Evolutionary conservation across 2,329 filamentous ascomycete genomes (phyloP).

Genomic region (Coniochaeta prunicola): DNA sequence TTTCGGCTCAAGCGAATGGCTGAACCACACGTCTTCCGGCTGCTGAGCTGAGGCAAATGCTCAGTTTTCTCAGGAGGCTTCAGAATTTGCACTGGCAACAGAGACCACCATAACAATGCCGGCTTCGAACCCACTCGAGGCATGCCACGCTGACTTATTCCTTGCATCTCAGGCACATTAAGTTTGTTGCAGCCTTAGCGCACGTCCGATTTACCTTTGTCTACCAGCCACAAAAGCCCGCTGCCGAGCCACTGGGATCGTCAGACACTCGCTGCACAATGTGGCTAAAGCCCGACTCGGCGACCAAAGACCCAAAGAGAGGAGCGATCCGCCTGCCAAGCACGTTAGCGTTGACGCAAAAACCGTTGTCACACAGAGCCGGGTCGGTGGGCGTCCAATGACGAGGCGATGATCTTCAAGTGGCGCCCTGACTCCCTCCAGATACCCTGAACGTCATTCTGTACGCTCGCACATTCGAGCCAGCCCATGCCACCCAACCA

Average conservation of each 20-base stretch:
- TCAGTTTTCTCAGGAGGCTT: neutral
- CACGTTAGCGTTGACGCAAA: conserved; percentile 17
- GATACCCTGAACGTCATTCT: conserved; percentile 2
- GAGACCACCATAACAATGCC: neutral
- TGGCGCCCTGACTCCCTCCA: conserved; percentile 8
- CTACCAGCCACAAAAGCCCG: neutral
- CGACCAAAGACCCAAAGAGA: conserved; percentile 15
- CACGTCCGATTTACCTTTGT: neutral
- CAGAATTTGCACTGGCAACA: neutral
- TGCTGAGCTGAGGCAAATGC: neutral
- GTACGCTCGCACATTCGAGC: neutral
- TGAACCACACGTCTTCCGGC: neutral
- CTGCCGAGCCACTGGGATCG: neutral
- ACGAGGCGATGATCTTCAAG: conserved; percentile 11
- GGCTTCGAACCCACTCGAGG: too few relatives aligned
- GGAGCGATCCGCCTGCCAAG: conserved; percentile 12
- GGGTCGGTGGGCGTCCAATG: conserved; percentile 16
- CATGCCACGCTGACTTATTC: neutral
- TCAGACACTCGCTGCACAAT: conserved; percentile 7
- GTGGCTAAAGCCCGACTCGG: conserved; percentile 19
- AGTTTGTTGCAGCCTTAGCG: neutral
- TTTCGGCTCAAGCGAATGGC: neutral
- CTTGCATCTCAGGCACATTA: neutral
- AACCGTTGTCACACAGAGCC: conserved; percentile 19
- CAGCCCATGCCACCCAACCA: neutral